Evolutionary conservation across 2,329 filamentous ascomycete species (phyloP), one percentile per base, ranked within the genome.

Genomic region (Erysiphe pulchra): DNA sequence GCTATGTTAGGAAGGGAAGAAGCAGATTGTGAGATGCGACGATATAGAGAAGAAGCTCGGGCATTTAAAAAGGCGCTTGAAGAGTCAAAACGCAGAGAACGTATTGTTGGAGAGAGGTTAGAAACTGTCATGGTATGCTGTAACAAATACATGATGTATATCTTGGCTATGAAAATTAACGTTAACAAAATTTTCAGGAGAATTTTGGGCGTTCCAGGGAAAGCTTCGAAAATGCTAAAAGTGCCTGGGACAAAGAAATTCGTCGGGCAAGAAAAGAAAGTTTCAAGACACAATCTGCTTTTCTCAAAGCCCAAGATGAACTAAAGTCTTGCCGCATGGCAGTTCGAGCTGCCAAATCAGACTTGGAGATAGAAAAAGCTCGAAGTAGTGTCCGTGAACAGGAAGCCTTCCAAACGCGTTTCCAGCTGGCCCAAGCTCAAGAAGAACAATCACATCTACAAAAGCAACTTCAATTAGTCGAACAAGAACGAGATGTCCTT

Each of bases 201-300:
- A 77, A 77, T 56, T 77, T 77, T 54, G 70, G 73, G 30, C 74
- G 74, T 49, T 70, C 73, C 45, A 82, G 82, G 59, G 77, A 80
- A 54, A 77, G 74, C 34, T 69, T 78, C 52, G 68, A 70, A 36
- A 73, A 78, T 56, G 75, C 73, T 10, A 71, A 77, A 58, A 63
- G 71, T 17, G 60, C 80, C 10, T 82, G 77, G 70, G 78, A 83
- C 54, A 82, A 82, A 57, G 78, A 83, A 58, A 75, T 81, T 39
- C 70, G 77, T 46, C 68, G 73, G 47, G 69, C 72, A 10, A 67
- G 76, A 44, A 83, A 83, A 53, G 79, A 83, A 53, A 75, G 74
- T 2, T 82, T 81, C 66, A 82, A 81, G 56, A 70, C 72, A n/a
- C 76, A 80, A 52, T 80, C 77, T 2, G 61, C 64, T 11, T 68